A percentile compares a stretch with the other conserved stretches of the same genome.
phyloP scores from a whole-genome alignment of 129 eudicot species.

The Centrapalus pauciflorus region DNA sequence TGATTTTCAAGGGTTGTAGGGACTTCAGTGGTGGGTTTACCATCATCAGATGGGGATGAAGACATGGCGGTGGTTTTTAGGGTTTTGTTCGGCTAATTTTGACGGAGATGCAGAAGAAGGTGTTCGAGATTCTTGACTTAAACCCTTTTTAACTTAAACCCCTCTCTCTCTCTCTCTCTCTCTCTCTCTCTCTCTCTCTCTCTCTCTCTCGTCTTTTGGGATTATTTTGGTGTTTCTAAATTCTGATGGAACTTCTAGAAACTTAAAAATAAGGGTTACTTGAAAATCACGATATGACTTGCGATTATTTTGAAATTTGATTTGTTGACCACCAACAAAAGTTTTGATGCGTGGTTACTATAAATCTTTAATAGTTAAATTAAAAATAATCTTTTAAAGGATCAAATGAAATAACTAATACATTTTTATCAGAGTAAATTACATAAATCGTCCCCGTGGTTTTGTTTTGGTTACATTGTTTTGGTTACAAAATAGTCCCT shows the following conservation, averaged over 20 bases:
- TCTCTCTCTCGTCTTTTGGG: background rate
- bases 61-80: slow-evolving; percentile 19
- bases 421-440: too few relatives aligned
- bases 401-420: too few relatives aligned
- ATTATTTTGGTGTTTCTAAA: background rate
- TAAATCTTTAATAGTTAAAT: too few relatives aligned
- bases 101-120: slow-evolving; percentile 14
- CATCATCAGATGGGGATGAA: slow-evolving; percentile 7
- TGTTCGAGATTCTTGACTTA: background rate
- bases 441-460: too few relatives aligned
- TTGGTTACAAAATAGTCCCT: too few relatives aligned
- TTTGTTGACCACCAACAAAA: background rate
- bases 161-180: background rate
- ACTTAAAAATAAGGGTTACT: background rate
- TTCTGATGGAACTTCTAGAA: background rate
- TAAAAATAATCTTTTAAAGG: too few relatives aligned
- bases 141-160: slow-evolving; percentile 24
- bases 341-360: too few relatives aligned
- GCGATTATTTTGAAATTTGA: background rate
- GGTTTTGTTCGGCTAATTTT: slow-evolving; percentile 12
- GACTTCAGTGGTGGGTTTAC: background rate
- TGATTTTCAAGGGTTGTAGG: slow-evolving; percentile 24
- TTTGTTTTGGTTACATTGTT: too few relatives aligned
- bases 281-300: slow-evolving; percentile 12
- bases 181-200: background rate